phyloP scores from a whole-genome alignment of 164 flowering plant genomes.

The Taxillus chinensis region DNA sequence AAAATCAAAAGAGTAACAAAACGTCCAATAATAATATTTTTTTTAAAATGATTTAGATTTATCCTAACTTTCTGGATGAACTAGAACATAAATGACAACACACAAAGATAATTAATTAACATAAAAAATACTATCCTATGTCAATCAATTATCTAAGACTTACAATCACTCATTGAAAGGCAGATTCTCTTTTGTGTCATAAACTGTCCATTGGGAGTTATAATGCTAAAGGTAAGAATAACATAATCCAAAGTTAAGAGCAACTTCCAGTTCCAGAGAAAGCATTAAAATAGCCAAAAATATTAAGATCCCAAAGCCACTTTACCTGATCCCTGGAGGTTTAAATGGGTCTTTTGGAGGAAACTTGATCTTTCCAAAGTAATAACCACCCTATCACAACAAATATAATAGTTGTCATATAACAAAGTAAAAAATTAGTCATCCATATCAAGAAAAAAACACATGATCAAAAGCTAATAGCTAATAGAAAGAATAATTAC shows the following conservation, averaged over 20 bases:
- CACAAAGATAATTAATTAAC: slow-evolving; percentile 1
- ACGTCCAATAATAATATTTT: no score
- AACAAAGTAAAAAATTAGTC: no score
- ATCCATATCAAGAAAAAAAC: no score
- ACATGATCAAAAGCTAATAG: no score
- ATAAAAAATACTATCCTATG: background rate
- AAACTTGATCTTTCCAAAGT: slow-evolving; percentile 89
- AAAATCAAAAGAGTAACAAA: slow-evolving; percentile 16
- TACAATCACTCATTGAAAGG: slow-evolving; percentile 96
- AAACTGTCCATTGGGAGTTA: slow-evolving; percentile 92
- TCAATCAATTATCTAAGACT: slow-evolving; percentile 20
- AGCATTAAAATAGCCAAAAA: background rate
- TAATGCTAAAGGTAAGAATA: slow-evolving; percentile 51
- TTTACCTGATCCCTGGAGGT: slow-evolving; percentile 88
- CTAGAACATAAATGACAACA: slow-evolving; percentile 26
- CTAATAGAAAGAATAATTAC: no score
- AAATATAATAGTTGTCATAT: background rate
- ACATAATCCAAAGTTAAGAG: background rate
- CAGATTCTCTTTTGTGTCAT: slow-evolving; percentile 89
- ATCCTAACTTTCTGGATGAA: slow-evolving; percentile 99
- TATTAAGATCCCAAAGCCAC: background rate
- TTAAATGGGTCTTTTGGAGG: slow-evolving; percentile 95
- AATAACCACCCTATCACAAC: slow-evolving; percentile 63
- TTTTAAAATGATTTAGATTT: no score
- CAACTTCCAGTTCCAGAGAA: background rate